Conservation (phyloP, 2,329 filamentous ascomycete genomes). For the Aspergillus ibericus region DNA sequence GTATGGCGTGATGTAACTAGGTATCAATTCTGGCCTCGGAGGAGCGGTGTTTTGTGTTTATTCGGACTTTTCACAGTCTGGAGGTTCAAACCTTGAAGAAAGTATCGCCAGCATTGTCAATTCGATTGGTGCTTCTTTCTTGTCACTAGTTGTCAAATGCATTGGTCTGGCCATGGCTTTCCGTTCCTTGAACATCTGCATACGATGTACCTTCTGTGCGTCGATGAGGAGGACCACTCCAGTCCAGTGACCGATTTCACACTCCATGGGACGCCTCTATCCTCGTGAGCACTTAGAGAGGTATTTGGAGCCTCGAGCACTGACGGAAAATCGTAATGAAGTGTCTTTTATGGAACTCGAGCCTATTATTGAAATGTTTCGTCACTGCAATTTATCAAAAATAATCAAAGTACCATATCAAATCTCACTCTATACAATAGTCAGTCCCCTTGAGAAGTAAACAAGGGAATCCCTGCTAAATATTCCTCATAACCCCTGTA, state of each 20-base stretch:
- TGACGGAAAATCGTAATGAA: no score
- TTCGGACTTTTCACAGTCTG: neutral
- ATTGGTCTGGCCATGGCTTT: neutral
- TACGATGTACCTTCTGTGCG: neutral
- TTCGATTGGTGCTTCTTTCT: neutral
- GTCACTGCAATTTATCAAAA: no score
- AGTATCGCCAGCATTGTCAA: neutral
- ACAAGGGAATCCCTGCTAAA: no score
- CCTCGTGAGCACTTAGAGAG: no score
- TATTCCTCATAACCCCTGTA: no score
- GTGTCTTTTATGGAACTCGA: no score
- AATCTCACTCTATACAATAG: no score
- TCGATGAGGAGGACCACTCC: neutral
- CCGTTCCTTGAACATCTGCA: neutral
- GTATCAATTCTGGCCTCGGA: constrained; percentile 17
- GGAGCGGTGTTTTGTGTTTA: constrained; percentile 22
- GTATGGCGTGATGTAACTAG: constrained; percentile 22
- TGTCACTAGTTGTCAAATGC: neutral
- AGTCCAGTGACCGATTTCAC: neutral
- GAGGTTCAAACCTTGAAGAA: neutral
- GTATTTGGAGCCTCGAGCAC: no score
- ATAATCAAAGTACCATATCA: no score
- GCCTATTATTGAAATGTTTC: no score
- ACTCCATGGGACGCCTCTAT: neutral
- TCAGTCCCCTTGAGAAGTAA: no score